Conservation (phyloP, 2,329 filamentous ascomycete species). For the Lomentospora prolificans region DNA sequence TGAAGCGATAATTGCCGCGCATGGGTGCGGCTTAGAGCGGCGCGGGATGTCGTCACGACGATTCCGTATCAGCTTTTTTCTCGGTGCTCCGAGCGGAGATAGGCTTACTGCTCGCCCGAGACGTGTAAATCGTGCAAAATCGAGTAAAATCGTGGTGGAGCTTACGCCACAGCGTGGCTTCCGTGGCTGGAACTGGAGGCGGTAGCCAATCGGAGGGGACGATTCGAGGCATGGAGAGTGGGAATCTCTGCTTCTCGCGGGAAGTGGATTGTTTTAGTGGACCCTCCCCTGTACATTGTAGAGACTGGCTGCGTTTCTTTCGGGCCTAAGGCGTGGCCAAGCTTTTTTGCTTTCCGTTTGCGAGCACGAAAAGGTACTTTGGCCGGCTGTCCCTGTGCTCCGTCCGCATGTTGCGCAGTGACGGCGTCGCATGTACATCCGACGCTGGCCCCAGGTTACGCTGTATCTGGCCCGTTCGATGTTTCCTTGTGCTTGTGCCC, state of each 20-base stretch:
- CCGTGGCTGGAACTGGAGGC: neutral
- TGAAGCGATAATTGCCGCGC: conserved; percentile 5
- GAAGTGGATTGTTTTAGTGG: neutral
- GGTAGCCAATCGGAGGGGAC: neutral
- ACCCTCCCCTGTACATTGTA: neutral
- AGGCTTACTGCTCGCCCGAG: neutral
- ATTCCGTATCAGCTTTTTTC: neutral
- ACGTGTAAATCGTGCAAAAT: neutral
- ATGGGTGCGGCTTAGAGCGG: neutral
- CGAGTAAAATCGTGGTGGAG: too few species aligned
- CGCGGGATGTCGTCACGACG: neutral
- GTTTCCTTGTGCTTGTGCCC: neutral
- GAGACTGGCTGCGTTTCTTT: neutral
- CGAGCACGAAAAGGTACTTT: neutral
- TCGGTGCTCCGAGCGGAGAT: conserved; percentile 9
- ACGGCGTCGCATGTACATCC: neutral
- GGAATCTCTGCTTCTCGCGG: neutral
- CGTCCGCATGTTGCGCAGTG: neutral
- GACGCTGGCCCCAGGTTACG: neutral
- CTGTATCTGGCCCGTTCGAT: neutral
- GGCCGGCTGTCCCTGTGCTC: neutral
- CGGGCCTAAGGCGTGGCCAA: neutral
- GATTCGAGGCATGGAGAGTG: neutral
- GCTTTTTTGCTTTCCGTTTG: too few species aligned
- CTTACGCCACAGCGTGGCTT: neutral